A percentile compares a stretch with the other conserved stretches of the same genome.
Evolutionary conservation across 768 basidiomycete species (phyloP).

Genomic region (Termitomyces titanicus): DNA sequence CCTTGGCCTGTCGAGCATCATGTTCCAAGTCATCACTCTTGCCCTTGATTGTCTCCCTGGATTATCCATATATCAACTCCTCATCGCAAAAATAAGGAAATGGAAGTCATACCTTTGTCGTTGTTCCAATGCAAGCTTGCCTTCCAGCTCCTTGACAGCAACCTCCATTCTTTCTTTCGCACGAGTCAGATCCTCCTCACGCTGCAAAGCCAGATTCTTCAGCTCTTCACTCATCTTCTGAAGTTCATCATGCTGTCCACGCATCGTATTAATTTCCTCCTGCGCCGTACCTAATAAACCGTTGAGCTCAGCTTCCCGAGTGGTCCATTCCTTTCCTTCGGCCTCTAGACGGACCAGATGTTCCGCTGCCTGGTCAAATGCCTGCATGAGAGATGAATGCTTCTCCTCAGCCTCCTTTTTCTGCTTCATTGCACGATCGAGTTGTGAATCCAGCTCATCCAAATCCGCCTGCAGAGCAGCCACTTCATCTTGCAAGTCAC

Average conservation of each 20-base stretch:
- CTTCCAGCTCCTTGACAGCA: constrained; percentile 63
- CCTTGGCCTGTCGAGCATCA: constrained; percentile 66
- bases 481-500: constrained; percentile 83
- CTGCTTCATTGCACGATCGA: constrained; percentile 72
- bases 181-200: constrained; percentile 76
- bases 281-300: constrained; percentile 57
- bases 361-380: constrained; percentile 82
- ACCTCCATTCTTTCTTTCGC: constrained; percentile 73
- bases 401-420: constrained; percentile 83
- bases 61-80: constrained; percentile 2
- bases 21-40: constrained; percentile 62
- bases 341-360: constrained; percentile 80
- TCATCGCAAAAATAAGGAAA: background rate
- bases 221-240: constrained; percentile 67
- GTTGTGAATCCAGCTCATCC: constrained; percentile 80
- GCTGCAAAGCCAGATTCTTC: constrained; percentile 60
- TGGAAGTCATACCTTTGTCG: constrained; percentile 48
- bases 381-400: constrained; percentile 62
- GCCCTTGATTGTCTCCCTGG: constrained; percentile 60
- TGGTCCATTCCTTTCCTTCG: constrained; percentile 66
- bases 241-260: constrained; percentile 57
- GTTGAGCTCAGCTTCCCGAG: constrained; percentile 59
- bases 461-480: constrained; percentile 76
- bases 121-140: constrained; percentile 61
- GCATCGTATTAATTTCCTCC: constrained; percentile 54